A percentile compares a stretch with the other conserved stretches of the same genome.
Evolutionary conservation across 352 stramenopile genomes (phyloP).

Genomic region (Thalassiosira livingstoniorum): DNA sequence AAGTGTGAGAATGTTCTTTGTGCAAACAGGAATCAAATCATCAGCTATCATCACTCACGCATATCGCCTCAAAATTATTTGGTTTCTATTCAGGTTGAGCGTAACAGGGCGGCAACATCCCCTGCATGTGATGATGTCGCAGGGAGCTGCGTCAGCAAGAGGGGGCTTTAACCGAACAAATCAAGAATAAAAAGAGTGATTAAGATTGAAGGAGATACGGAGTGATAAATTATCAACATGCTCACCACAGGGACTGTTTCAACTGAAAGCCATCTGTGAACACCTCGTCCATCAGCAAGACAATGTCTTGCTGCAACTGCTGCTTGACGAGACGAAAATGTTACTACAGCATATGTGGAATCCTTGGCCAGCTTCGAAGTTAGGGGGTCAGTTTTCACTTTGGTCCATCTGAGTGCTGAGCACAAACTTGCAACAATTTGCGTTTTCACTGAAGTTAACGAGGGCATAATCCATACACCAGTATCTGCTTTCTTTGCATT

Average conservation of each 20-base stretch:
- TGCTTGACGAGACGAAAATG: constrained; percentile 83
- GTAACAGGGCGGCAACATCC: constrained; percentile 83
- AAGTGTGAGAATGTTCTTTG: constrained; percentile 1
- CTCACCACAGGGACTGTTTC: constrained; percentile 66
- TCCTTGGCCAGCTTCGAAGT: constrained; percentile 63
- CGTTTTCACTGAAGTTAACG: constrained; percentile 39
- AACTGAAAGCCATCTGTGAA: constrained; percentile 69
- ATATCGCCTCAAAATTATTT: constrained; percentile 74
- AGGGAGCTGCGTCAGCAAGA: constrained; percentile 80
- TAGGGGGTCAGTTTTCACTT: constrained; percentile 45
- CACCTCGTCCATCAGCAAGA: constrained; percentile 77
- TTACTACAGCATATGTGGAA: constrained; percentile 85
- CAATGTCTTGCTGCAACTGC: constrained; percentile 80
- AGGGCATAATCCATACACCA: constrained; percentile 56
- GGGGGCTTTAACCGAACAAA: constrained; percentile 46
- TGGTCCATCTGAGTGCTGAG: constrained; percentile 47
- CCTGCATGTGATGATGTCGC: constrained; percentile 74
- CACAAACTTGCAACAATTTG: constrained; percentile 33
- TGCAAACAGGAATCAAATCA: not conserved
- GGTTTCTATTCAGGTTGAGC: constrained; percentile 77
- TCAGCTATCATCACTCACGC: constrained; percentile 12
- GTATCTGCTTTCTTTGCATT: constrained; percentile 41
- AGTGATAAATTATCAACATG: not conserved
- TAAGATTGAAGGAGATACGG: not conserved
- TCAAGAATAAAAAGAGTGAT: not conserved